phyloP scores from a whole-genome alignment of 345 rosid genomes.

The Trapa bicornis region DNA sequence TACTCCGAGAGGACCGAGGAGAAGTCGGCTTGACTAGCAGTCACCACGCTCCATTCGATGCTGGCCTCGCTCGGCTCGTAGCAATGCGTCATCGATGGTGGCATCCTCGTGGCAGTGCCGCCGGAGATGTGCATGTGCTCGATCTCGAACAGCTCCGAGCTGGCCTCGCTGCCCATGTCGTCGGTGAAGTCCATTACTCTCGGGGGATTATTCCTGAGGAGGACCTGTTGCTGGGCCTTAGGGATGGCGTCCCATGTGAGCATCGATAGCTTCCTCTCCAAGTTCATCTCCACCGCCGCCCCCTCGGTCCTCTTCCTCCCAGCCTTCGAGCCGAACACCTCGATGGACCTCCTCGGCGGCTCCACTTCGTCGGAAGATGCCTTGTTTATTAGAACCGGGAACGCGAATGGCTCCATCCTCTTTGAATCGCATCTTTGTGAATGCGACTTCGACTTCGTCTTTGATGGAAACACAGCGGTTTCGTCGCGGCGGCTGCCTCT shows the following conservation, averaged over 20 bases:
- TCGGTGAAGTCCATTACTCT: conserved; percentile 15
- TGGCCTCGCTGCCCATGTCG: conserved; percentile 43
- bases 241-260: conserved; percentile 73
- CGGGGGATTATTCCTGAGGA: conserved; percentile 5
- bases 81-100: conserved; percentile 13
- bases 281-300: conserved; percentile 24
- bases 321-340: conserved; percentile 17
- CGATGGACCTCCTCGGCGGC: conserved; percentile 29
- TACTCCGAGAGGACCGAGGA: conserved; percentile 20
- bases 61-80: conserved; percentile 17
- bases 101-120: conserved; percentile 4
- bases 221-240: conserved; percentile 16
- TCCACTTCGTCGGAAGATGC: conserved; percentile 9
- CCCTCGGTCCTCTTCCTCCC: neutral
- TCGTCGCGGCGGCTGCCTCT: conserved; percentile 5
- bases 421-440: conserved; percentile 22
- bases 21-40: conserved; percentile 44
- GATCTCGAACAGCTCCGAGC: conserved; percentile 66
- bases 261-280: conserved; percentile 49
- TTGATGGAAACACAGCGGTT: too few relatives aligned
- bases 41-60: conserved; percentile 48
- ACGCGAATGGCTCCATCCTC: conserved; percentile 18
- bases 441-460: too few relatives aligned
- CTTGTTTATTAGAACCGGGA: conserved; percentile 18
- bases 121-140: conserved; percentile 16